A percentile compares a stretch with the other conserved stretches of the same genome.
Evolutionary conservation across 2,329 filamentous ascomycete genomes (phyloP).

Genomic region (Colletotrichum sp.): DNA sequence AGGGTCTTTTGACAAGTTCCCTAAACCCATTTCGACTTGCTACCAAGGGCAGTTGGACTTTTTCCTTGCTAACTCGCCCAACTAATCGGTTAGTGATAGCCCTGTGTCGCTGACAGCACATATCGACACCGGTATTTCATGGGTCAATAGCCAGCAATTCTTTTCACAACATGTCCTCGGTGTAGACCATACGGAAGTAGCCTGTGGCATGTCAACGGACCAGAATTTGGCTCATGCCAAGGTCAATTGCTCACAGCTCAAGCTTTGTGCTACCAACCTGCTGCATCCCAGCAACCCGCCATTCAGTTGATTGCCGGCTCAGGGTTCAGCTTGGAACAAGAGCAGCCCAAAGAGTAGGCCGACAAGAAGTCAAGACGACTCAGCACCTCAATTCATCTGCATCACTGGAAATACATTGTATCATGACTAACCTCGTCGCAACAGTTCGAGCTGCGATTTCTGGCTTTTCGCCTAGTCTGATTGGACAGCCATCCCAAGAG

Average conservation of each 20-base stretch:
- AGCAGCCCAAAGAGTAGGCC: background rate
- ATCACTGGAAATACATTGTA: background rate
- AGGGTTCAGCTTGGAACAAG: background rate
- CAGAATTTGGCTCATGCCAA: background rate
- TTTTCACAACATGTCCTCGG: background rate
- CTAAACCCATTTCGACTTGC: background rate
- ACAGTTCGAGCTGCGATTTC: background rate
- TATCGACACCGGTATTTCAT: background rate
- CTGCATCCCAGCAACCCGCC: background rate
- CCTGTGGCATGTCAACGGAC: background rate
- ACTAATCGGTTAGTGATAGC: background rate
- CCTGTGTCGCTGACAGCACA: background rate
- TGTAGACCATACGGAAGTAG: background rate
- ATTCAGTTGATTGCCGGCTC: background rate
- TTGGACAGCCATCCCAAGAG: background rate
- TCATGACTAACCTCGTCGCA: background rate
- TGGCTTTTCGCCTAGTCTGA: background rate
- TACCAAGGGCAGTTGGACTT: background rate
- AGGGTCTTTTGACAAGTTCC: background rate
- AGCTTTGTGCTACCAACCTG: background rate
- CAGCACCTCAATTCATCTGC: background rate
- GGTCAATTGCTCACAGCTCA: background rate
- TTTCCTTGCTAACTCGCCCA: background rate
- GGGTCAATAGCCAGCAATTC: background rate
- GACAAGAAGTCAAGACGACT: background rate